Base-by-base conservation (phyloP, 495 filamentous ascomycete genomes). In the Trypethelium eluteriae region DNA sequence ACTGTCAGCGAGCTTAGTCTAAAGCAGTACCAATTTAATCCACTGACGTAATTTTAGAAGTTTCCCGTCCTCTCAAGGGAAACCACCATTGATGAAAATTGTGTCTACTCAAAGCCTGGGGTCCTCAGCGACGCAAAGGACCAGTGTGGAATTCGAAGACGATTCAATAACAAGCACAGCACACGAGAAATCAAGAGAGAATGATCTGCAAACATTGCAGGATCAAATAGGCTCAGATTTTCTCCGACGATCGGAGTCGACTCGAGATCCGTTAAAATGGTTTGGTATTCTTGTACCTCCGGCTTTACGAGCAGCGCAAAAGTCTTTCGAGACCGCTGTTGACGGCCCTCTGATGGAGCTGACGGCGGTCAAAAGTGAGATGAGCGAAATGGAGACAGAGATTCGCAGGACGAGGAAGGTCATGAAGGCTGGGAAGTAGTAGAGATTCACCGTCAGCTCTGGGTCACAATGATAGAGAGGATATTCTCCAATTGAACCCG, bases 251-350 rank as follows among this genome's bases (percentile, higher is more conserved):
- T 18, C 18, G 35, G 18, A 38, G 35, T 36, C 64, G 25, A 67
- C 66, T 18, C 49, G 66, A 62, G 77, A 81, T 63, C 80, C 80
- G 2, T 59, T 82, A 10, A 70, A 72, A 7, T 80, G 78, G 80
- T 82, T 79, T 66, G 80, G 80, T 11, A 77, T 82, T 44, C 70
- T 82, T 0, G 75, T 81, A 0, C 80, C 78, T 5, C 78, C 69
- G 34, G 73, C 76, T 10, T 68, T 82, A 6, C 73, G 79, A 44
- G 62, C 63, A 3, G 70, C 74, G 2, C 78, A 82, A 69, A 49
- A 63, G 0, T 72, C 70, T 16, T 81, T 82, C 62, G 47, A 62
- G 14, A 35, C 63, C 12, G 76, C 72, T 39, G 68, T 76, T 9
- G 73, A 75, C n/a, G 70, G 66, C 2, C 68, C 73, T 1, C 46